Evolutionary conservation across 163 green algal species (phyloP).

Genomic region (Chlamydomonas reinhardtii): DNA sequence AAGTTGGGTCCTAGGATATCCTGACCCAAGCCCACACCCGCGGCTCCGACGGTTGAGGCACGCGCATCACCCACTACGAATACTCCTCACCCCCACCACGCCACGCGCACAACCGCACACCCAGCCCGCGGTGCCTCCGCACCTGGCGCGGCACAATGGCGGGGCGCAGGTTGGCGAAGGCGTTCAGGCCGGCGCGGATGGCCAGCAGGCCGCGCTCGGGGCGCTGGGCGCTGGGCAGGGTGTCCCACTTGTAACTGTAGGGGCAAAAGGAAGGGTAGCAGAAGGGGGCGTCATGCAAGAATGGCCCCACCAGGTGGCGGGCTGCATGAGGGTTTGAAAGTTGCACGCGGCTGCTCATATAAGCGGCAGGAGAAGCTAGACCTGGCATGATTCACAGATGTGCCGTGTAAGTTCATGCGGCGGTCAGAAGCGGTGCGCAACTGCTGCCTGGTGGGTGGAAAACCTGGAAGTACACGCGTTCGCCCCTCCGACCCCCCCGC

Average conservation of each 20-base stretch:
- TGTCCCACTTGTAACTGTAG: constrained; percentile 98
- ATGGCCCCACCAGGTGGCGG: no score
- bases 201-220: constrained; percentile 95
- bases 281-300: no score
- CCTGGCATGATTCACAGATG: no score
- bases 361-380: background rate
- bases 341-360: no score
- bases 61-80: no score
- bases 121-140: background rate
- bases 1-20: no score
- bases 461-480: no score
- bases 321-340: no score
- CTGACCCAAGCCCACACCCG: no score
- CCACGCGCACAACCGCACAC: background rate
- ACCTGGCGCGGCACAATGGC: constrained; percentile 94
- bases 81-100: background rate
- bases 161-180: constrained; percentile 97
- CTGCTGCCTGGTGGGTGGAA: background rate
- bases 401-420: background rate
- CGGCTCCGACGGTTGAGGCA: no score
- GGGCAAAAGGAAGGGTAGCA: background rate
- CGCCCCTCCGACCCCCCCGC: no score
- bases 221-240: constrained; percentile 80
- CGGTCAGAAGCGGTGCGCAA: background rate
- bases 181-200: constrained; percentile 90